A percentile compares a stretch with the other conserved stretches of the same genome.
These are phyloP conservation scores for Chlorella sorokiniana DNA, from an alignment of 139 green algal genomes.

Conservation along the genomic window DNA sequence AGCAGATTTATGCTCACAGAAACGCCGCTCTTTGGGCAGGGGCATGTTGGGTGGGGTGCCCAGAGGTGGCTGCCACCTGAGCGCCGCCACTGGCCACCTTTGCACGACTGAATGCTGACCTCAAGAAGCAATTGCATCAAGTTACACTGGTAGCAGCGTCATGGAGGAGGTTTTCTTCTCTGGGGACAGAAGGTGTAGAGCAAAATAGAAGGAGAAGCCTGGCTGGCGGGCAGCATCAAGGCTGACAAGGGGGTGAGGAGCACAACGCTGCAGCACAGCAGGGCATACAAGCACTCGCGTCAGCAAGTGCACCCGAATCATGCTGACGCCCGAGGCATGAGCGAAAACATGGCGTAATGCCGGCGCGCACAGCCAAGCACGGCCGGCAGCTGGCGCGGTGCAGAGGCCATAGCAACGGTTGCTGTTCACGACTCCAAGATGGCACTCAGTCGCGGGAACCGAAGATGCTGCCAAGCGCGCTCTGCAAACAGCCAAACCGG, in stretches of 20 bases:
- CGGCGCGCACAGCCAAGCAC: not conserved
- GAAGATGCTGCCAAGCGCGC: slow-evolving; percentile 6
- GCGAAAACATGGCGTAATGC: no score
- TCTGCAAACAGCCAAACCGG: no score
- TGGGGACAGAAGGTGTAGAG: not conserved
- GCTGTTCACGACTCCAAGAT: not conserved
- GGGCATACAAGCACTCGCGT: no score
- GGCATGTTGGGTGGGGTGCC: not conserved
- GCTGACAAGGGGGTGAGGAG: no score
- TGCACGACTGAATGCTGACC: not conserved
- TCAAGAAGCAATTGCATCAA: not conserved
- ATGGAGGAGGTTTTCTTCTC: not conserved
- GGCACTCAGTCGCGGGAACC: slow-evolving; percentile 9
- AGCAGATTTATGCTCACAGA: no score
- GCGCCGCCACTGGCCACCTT: not conserved
- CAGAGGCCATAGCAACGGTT: no score
- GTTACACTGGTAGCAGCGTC: slow-evolving; percentile 3
- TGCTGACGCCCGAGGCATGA: no score
- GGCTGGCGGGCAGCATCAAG: not conserved
- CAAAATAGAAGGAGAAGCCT: not conserved
- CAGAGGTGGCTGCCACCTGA: not conserved
- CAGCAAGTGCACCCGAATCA: no score
- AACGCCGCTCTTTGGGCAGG: not conserved
- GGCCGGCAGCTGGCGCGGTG: not conserved
- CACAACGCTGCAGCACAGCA: no score